A percentile compares a stretch with the other conserved stretches of the same genome.
Evolutionary conservation across 106 monocot genomes (phyloP).

Genomic region (Dendrobium catenatum): DNA sequence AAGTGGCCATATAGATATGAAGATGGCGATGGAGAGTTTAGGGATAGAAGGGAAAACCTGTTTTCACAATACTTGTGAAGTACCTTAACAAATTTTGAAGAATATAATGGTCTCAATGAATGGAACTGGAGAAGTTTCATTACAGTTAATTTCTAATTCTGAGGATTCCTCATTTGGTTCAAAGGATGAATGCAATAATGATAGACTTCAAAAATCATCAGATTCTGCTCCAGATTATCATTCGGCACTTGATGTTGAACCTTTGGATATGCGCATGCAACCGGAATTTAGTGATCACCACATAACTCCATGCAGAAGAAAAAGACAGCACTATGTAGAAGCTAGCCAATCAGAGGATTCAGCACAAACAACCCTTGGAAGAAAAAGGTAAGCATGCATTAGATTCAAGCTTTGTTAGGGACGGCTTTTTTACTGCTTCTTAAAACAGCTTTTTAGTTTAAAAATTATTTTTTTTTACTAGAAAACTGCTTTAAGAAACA

Average conservation of each 20-base stretch:
- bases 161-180: slow-evolving; percentile 13
- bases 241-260: slow-evolving; percentile 11
- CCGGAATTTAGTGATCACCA: slow-evolving; percentile 16
- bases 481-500: too few relatives aligned
- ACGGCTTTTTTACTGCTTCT: too few relatives aligned
- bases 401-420: not conserved
- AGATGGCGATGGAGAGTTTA: slow-evolving; percentile 12
- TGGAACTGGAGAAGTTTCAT: slow-evolving; percentile 1
- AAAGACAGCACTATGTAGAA: slow-evolving; percentile 15
- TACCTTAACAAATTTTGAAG: slow-evolving; percentile 1
- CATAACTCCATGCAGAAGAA: slow-evolving; percentile 30
- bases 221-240: slow-evolving; percentile 19
- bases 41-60: not conserved
- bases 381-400: slow-evolving; percentile 34
- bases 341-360: slow-evolving; percentile 18
- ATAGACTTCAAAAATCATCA: not conserved
- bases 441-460: too few relatives aligned
- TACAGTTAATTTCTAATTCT: slow-evolving; percentile 10
- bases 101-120: not conserved
- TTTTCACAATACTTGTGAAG: slow-evolving; percentile 7
- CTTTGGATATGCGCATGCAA: slow-evolving; percentile 10
- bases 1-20: slow-evolving; percentile 8
- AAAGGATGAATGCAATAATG: slow-evolving; percentile 11
- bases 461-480: too few relatives aligned
- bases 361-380: slow-evolving; percentile 35